Evolutionary conservation across 495 filamentous ascomycete genomes (phyloP).

Genomic region (Sabuloglossum arenarium): DNA sequence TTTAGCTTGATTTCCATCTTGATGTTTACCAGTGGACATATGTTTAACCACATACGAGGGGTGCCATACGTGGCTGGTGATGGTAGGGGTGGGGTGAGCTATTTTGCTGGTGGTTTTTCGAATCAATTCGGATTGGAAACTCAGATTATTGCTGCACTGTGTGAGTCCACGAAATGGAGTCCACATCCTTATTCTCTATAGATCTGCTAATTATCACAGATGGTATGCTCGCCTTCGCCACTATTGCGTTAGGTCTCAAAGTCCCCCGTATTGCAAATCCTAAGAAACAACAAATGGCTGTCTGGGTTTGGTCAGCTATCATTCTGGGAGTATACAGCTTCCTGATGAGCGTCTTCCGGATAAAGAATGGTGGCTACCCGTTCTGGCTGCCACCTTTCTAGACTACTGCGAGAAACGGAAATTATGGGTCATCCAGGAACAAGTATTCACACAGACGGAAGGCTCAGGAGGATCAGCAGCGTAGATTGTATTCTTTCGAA

Average conservation of each 20-base stretch:
- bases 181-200: neutral
- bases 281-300: slow-evolving; percentile 56
- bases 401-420: neutral
- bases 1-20: slow-evolving; percentile 76
- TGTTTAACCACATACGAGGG: slow-evolving; percentile 98
- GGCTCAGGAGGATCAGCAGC: neutral
- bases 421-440: neutral
- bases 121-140: slow-evolving; percentile 93
- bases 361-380: slow-evolving; percentile 90
- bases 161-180: slow-evolving; percentile 33
- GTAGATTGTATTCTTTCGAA: neutral
- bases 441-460: neutral
- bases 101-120: slow-evolving; percentile 86
- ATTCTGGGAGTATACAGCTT: slow-evolving; percentile 80
- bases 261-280: slow-evolving; percentile 70
- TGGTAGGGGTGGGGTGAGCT: slow-evolving; percentile 66
- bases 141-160: slow-evolving; percentile 86
- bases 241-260: slow-evolving; percentile 75
- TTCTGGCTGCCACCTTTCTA: slow-evolving; percentile 85
- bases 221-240: slow-evolving; percentile 77
- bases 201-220: slow-evolving; percentile 28
- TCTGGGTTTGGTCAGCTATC: slow-evolving; percentile 62
- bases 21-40: slow-evolving; percentile 88
- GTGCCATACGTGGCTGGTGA: slow-evolving; percentile 88
- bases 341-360: slow-evolving; percentile 76